Conservation (phyloP, 805 yeast species). For the Dipodascus albidus region DNA sequence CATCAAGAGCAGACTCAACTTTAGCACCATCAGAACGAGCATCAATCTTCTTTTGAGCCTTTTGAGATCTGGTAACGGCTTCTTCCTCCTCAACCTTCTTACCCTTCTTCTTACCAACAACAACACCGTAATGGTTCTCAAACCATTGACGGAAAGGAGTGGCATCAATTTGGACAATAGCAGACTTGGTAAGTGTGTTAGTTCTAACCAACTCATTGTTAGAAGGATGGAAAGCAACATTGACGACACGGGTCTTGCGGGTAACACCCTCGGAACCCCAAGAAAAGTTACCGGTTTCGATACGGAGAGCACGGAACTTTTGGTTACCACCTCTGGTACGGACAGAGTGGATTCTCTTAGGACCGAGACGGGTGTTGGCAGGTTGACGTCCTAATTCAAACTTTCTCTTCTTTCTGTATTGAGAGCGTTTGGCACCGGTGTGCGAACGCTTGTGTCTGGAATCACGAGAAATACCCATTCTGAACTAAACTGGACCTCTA, state of each 20-base stretch:
- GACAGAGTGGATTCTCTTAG: constrained; percentile 97
- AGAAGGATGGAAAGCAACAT: constrained; percentile 98
- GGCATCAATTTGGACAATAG: constrained; percentile 98
- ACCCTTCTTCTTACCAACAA: constrained; percentile 77
- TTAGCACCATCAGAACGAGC: constrained; percentile 76
- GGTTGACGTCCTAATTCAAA: constrained; percentile 99
- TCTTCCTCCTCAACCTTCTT: constrained; percentile 26
- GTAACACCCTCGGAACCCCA: constrained; percentile 99
- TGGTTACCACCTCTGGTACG: constrained; percentile 99
- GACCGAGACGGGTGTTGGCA: constrained; percentile 98
- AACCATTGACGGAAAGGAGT: constrained; percentile 99
- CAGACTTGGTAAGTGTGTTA: constrained; percentile 97
- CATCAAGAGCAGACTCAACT: constrained; percentile 81
- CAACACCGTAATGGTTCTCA: constrained; percentile 95
- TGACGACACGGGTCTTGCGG: constrained; percentile 97
- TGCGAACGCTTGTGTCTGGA: constrained; percentile 99
- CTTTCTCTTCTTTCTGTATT: constrained; percentile 99
- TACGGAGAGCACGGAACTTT: constrained; percentile 99
- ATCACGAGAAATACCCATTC: constrained; percentile 99
- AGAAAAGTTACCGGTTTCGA: constrained; percentile 98
- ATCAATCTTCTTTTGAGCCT: constrained; percentile 86
- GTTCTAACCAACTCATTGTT: constrained; percentile 99
- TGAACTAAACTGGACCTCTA: constrained; percentile 17
- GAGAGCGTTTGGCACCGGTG: constrained; percentile 99
- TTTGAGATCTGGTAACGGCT: constrained; percentile 49